These are phyloP conservation scores for Fusarium sp. DNA, from an alignment of 2,329 filamentous ascomycete species.

Conservation along the genomic window DNA sequence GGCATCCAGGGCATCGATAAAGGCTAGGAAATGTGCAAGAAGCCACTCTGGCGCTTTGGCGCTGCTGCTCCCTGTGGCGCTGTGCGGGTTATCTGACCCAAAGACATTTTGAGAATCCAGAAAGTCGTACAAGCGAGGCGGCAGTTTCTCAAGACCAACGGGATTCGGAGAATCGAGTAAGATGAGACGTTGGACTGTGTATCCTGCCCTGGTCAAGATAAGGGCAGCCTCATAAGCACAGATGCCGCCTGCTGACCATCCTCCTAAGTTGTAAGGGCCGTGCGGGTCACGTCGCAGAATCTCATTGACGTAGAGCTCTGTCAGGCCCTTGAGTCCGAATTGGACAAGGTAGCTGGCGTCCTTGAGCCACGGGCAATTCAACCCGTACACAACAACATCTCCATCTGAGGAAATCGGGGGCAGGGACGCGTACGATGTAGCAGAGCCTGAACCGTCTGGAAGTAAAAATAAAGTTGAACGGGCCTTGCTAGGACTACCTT, in stretches of 20 bases:
- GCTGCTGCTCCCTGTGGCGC: conserved; percentile 62
- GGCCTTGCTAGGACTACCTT: conserved; percentile 31
- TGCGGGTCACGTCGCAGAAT: conserved; percentile 77
- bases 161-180: conserved; percentile 77
- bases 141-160: conserved; percentile 76
- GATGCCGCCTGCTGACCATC: conserved; percentile 84
- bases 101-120: conserved; percentile 80
- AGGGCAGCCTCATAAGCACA: conserved; percentile 76
- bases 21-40: conserved; percentile 78
- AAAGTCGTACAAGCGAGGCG: conserved; percentile 73
- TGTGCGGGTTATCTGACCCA: conserved; percentile 1
- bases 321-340: conserved; percentile 35
- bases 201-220: conserved; percentile 69
- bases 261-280: conserved; percentile 76
- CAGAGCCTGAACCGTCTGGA: conserved; percentile 51
- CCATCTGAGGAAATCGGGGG: conserved; percentile 55
- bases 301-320: conserved; percentile 65
- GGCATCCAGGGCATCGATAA: conserved; percentile 75
- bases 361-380: conserved; percentile 75
- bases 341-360: conserved; percentile 67
- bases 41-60: conserved; percentile 80
- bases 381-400: conserved; percentile 65
- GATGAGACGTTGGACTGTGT: conserved; percentile 70
- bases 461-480: conserved; percentile 43
- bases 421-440: conserved; percentile 49